Evolutionary conservation across 495 filamentous ascomycete species (phyloP).

Genomic region (Aspergillus sparsus): DNA sequence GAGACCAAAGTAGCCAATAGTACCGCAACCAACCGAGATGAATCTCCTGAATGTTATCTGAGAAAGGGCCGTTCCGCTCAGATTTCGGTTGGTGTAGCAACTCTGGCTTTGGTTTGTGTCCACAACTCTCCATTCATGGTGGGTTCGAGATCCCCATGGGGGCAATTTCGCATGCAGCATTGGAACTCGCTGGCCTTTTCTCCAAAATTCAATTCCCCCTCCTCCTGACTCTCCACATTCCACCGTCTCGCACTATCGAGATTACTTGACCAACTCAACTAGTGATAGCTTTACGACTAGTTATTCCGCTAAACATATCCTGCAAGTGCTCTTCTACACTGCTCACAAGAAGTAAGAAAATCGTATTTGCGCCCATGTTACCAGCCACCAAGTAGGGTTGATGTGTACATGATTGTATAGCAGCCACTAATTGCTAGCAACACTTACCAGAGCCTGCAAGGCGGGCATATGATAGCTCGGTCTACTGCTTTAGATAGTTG

Average conservation of each 20-base stretch:
- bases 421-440: not conserved
- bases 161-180: not conserved
- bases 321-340: not conserved
- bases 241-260: not conserved
- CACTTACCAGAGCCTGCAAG: conserved; percentile 2
- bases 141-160: conserved; percentile 1
- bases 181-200: not conserved
- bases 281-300: not conserved
- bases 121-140: not conserved
- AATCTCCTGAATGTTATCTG: not conserved
- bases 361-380: not conserved
- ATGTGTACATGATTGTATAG: conserved; percentile 1
- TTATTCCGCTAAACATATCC: not conserved
- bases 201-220: not conserved
- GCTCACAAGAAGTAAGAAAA: not conserved
- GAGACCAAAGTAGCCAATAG: not conserved
- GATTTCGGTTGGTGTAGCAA: conserved; percentile 1
- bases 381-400: not conserved
- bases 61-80: conserved; percentile 1
- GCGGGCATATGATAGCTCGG: conserved; percentile 5
- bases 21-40: not conserved
- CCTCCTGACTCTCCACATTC: not conserved
- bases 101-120: not conserved
- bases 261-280: not conserved
- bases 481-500: conserved; percentile 3